Conservation (phyloP, 257 asterid species). For the Ajuga chamaepitys region DNA sequence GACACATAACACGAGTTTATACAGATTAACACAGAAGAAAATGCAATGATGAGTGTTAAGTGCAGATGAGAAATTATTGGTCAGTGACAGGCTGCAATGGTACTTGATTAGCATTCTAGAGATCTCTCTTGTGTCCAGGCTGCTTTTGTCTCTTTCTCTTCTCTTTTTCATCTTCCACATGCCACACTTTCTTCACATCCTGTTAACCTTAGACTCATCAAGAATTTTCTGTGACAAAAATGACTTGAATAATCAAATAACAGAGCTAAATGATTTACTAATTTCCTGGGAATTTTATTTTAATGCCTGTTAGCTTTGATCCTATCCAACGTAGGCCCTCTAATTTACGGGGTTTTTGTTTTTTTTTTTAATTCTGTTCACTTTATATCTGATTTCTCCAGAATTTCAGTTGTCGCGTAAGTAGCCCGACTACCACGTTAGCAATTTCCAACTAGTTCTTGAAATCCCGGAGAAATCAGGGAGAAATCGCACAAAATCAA, state of each 20-base stretch:
- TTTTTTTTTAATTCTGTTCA: too few species aligned
- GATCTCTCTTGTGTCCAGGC: constrained; percentile 20
- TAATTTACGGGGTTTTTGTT: too few species aligned
- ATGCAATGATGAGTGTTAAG: neutral
- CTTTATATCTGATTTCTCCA: too few species aligned
- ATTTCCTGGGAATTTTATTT: too few species aligned
- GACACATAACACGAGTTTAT: neutral
- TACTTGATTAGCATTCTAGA: constrained; percentile 12
- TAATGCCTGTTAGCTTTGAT: too few species aligned
- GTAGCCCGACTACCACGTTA: too few species aligned
- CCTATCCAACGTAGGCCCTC: too few species aligned
- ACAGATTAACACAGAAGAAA: neutral
- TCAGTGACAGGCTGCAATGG: constrained; percentile 6
- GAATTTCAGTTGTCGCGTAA: too few species aligned
- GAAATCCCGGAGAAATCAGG: too few species aligned
- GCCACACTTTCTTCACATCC: constrained; percentile 24
- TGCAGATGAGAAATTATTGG: neutral
- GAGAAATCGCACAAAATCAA: too few species aligned
- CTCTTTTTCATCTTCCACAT: constrained; percentile 23
- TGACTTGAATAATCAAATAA: neutral
- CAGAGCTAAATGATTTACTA: neutral
- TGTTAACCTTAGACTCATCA: neutral
- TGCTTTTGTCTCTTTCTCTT: constrained; percentile 29
- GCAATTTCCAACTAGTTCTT: too few species aligned
- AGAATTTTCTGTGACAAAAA: neutral